Evolutionary conservation across 306 rosid species (phyloP), one percentile per base, ranked within the genome.

Genomic region (Crotalaria pallida): DNA sequence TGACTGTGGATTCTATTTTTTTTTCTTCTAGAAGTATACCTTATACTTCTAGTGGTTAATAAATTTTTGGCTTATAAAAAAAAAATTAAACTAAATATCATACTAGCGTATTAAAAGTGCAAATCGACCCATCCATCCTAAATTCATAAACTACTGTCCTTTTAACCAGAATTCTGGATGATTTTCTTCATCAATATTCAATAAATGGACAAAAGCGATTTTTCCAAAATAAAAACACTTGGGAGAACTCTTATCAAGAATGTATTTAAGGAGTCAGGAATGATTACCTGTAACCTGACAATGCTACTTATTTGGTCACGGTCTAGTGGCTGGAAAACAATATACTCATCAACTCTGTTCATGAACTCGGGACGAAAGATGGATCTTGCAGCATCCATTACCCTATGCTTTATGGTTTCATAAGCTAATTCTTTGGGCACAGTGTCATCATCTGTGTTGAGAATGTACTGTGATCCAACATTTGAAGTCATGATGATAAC

Each of bases 401-500:
- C 97, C 15, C 96, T 86, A 13, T 81, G 84, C 87, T 94, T 94
- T 73, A 94, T 94, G 45, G 83, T 83, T 72, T 94, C 99, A 24
- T 91, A 91, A 19, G 86, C 86, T 23, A 72, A 58, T 29, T 87
- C 97, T 74, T 80, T 88, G 0, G 94, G 84, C 7, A 58, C 22
- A 43, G 75, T 40, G 18, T 90, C 94, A 70, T 88, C 96, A 15
- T 86, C 92, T 1, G 84, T 48, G 45, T 87, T 91, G 66, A 94
- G 96, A 77, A 94, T 94, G 78, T 91, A 91, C 68, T 89, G 95
- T 4, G 99, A 94, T 40, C 99, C 99, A 38, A 94, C 99, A 72
- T 94, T 94, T 36, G 99, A 94, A 18, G 99, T 94, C 99, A 94
- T 94, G 33, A 94, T 94, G 79, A 94, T 89, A 38, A 94, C 89